A percentile compares a stretch with the other conserved stretches of the same genome.
phyloP scores from a whole-genome alignment of 2,329 filamentous ascomycete genomes.

The Xylariaceae sp. region DNA sequence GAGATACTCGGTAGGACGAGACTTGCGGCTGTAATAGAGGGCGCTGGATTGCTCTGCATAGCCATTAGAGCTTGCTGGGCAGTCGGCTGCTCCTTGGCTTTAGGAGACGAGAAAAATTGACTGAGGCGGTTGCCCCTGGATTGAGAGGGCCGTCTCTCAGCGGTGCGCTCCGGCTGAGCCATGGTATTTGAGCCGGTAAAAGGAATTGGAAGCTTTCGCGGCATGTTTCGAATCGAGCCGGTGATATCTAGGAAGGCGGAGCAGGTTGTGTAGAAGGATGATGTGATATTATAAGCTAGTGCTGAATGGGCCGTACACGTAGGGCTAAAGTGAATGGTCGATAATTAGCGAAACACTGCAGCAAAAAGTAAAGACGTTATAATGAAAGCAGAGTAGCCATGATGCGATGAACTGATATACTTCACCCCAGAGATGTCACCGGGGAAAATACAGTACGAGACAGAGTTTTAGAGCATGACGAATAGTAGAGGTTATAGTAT shows the following conservation, averaged over 20 bases:
- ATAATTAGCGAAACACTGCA: background rate
- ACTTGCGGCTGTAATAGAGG: slow-evolving; percentile 72
- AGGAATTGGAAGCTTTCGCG: slow-evolving; percentile 63
- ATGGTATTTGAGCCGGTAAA: slow-evolving; percentile 58
- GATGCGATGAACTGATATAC: too few relatives aligned
- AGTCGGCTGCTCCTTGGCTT: slow-evolving; percentile 70
- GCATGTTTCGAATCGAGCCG: slow-evolving; percentile 52
- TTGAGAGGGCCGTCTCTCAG: slow-evolving; percentile 63
- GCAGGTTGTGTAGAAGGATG: slow-evolving; percentile 6
- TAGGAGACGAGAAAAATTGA: slow-evolving; percentile 83
- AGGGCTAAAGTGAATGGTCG: background rate
- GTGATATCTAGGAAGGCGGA: slow-evolving; percentile 18
- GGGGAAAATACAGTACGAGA: too few relatives aligned
- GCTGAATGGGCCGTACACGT: slow-evolving; percentile 9
- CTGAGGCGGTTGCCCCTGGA: slow-evolving; percentile 78
- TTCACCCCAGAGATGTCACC: too few relatives aligned
- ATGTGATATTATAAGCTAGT: slow-evolving; percentile 22
- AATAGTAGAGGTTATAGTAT: background rate
- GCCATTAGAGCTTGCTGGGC: slow-evolving; percentile 72
- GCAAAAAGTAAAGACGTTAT: too few relatives aligned
- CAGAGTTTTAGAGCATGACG: background rate
- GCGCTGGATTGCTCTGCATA: slow-evolving; percentile 64
- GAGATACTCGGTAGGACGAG: slow-evolving; percentile 89
- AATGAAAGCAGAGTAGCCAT: too few relatives aligned
- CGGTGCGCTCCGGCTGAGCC: slow-evolving; percentile 55